Evolutionary conservation across 1,284 basidiomycete species (phyloP).

Genomic region (Phellinidium pouzarii): DNA sequence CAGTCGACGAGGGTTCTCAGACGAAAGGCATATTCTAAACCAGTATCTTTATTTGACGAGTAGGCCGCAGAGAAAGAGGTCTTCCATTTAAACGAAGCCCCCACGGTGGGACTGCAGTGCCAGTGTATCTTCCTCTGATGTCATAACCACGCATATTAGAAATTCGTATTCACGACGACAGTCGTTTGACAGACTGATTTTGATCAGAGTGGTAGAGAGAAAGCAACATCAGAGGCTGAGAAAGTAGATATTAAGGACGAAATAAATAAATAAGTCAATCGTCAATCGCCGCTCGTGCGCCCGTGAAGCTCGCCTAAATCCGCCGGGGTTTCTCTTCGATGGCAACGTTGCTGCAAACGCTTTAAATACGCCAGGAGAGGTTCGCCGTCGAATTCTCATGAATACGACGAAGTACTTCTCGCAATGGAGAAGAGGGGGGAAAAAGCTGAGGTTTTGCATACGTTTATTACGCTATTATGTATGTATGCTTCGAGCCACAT

Average conservation of each 20-base stretch:
- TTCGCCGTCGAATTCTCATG: constrained; percentile 5
- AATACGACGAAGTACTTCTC: neutral
- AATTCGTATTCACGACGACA: constrained; percentile 2
- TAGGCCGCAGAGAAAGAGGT: too few relatives aligned
- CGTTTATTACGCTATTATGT: too few relatives aligned
- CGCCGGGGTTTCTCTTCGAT: constrained; percentile 1
- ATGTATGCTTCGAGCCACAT: too few relatives aligned
- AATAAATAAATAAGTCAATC: neutral
- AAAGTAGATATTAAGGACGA: neutral
- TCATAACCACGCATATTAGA: neutral
- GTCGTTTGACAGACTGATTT: constrained; percentile 8
- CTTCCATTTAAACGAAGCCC: too few relatives aligned
- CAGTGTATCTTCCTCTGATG: neutral
- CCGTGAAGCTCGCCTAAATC: constrained; percentile 8
- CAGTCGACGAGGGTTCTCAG: too few relatives aligned
- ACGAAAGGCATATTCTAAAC: too few relatives aligned
- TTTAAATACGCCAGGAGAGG: neutral
- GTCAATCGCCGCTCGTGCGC: constrained; percentile 1
- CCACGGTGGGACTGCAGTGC: too few relatives aligned
- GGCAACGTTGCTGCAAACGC: neutral
- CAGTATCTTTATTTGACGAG: too few relatives aligned
- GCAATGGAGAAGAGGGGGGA: neutral
- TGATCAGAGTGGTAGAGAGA: neutral
- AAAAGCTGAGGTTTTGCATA: too few relatives aligned
- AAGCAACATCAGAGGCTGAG: constrained; percentile 3